Evolutionary conservation across 148 eudicot genomes (phyloP), one percentile per base, ranked within the genome.

Genomic region (Amaranthus hypochondriacus): DNA sequence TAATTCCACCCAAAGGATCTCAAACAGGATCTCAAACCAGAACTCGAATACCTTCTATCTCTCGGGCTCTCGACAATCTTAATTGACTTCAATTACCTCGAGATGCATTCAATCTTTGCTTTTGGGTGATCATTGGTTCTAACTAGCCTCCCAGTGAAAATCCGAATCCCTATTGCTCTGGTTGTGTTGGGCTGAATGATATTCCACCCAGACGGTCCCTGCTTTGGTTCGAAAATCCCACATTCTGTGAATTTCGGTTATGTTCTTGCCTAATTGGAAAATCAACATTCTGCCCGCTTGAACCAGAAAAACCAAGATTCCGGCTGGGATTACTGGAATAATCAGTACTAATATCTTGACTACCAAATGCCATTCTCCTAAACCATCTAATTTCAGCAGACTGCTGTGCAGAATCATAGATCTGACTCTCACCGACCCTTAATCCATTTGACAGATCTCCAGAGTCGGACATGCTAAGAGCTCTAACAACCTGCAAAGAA

Each of bases 391-490:
- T 80, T 62, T 91, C 89, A 14, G 91, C 90, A 71, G 98, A 93
- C 77, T 86, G 89, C 71, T 82, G 83, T 0, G 88, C 83, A 58
- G 91, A 77, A 71, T 88, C 75, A 68, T 79, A 86, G 18, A 88
- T 75, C 77, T 82, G 78, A 76, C 98, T 93, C 71, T 91, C 92
- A 5, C 98, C 98, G 43, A 89, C 87, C 81, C 79, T 89, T 86
- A 93, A 86, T 77, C 97, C 98, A 21, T 93, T 93, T 62, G 86
- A 85, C 68, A 91, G 75, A 79, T 93, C 98, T 74, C 92, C 95
- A 6, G 90, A 65, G 69, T 80, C 73, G 4, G 82, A 82, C 73
- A 81, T 76, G 54, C 77, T 77, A 62, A 93, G 81, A 72, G 97
- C 92, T 79, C 98, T 79, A 70, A 88, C 81, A 68, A 93, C 85